Base-by-base conservation (phyloP, 2,329 filamentous ascomycete species). In the Pseudodiploospora longispora region DNA sequence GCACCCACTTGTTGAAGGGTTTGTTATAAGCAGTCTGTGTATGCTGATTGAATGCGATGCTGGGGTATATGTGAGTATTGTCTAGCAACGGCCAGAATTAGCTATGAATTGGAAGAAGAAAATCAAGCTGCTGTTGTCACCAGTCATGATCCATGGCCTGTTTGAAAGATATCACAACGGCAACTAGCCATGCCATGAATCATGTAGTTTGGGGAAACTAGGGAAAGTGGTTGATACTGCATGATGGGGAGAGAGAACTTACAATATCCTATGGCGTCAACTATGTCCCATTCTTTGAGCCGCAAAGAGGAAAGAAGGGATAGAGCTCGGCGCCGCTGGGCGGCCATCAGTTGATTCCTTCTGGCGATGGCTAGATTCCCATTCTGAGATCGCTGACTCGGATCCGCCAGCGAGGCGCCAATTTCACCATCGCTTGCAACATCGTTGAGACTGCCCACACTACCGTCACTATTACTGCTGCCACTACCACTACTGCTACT, bases 181-280 rank as follows among this genome's bases (percentile, higher is more conserved):
- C 19, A 19, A 19, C 19, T 19, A 19, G 19, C 19, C 19, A 19
- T 19, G 19, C 19, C 19, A 19, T 19, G 19, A 19, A 19, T 19
- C 19, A 19, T 19, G 19, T 19, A 19, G 19, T 19, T 19, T 19
- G 19, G 19, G 19, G 19, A 19, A 19, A 19, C 19, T 19, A 19
- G 19, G 19, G 19, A 7, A 4, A 27, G 6, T 12, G 12, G 10
- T 5, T 7, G 7, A n/a, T 38, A 7, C 4, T n/a, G 6, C 12
- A 34, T 10, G 27, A 28, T 12, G 27, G 4, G 30, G 5, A 6
- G 27, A 6, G n/a, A 12, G 30, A 27, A 37, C 39, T 6, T 27
- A 38, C 44, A 46, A 12, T 42, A 46, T 3, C 42, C 35, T 34
- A 46, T 32, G 27, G 39, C 40, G 5, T 46, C 44, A 10, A 38